These are phyloP conservation scores for Mrakia gelida DNA, from an alignment of 768 basidiomycete species.

Conservation along the genomic window DNA sequence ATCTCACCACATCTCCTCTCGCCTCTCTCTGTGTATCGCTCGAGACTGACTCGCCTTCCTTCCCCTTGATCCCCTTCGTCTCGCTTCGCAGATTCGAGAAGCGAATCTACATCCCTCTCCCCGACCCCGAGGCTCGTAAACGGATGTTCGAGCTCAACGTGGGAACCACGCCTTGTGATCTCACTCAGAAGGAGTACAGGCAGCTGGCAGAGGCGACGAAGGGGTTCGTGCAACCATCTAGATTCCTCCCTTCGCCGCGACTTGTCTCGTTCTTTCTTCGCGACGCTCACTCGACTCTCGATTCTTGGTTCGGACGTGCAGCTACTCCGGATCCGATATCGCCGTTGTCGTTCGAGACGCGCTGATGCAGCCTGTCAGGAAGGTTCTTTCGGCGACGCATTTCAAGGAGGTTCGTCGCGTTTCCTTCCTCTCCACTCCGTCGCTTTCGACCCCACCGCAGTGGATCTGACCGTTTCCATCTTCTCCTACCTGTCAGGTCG, in stretches of 20 bases:
- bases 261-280: neutral
- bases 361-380: constrained; percentile 96
- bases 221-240: constrained; percentile 50
- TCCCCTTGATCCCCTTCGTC: no score
- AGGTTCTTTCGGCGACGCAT: constrained; percentile 91
- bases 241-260: neutral
- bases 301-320: constrained; percentile 35
- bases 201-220: constrained; percentile 79
- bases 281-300: neutral
- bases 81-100: constrained; percentile 72
- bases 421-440: neutral
- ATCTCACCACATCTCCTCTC: neutral
- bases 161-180: constrained; percentile 82
- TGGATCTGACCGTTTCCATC: neutral
- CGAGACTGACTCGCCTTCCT: neutral
- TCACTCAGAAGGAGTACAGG: constrained; percentile 72
- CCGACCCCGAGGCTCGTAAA: constrained; percentile 82
- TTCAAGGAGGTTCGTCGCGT: constrained; percentile 59
- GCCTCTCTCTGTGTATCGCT: no score
- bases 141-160: constrained; percentile 97
- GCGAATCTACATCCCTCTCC: constrained; percentile 95
- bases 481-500: constrained; percentile 24
- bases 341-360: constrained; percentile 91
- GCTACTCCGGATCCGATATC: constrained; percentile 92
- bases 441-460: no score